These are phyloP conservation scores for Amphibolis antarctica DNA, from an alignment of 106 monocot genomes.

Conservation along the genomic window DNA sequence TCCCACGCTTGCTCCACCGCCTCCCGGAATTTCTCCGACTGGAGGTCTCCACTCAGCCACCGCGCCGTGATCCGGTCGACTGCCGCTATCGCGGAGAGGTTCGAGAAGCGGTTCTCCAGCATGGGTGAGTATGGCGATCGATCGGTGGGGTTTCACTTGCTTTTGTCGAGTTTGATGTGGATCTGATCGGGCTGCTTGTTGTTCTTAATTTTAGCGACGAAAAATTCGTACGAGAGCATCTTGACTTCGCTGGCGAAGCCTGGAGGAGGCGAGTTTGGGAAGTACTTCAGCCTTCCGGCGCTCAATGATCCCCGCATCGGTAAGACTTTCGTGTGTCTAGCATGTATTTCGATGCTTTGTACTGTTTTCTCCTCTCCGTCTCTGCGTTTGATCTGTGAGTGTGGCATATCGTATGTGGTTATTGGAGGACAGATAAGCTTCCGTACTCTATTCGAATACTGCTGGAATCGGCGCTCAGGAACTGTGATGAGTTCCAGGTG, in stretches of 20 bases:
- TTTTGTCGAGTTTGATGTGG: background rate
- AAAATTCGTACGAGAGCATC: conserved; percentile 42
- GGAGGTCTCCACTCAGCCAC: conserved; percentile 59
- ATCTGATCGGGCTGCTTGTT: conserved; percentile 4
- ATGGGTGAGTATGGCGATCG: conserved; percentile 21
- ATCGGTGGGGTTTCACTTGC: background rate
- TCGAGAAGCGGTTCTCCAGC: conserved; percentile 56
- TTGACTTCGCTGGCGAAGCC: conserved; percentile 58
- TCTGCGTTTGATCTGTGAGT: background rate
- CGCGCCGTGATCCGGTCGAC: conserved; percentile 52
- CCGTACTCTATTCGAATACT: conserved; percentile 91
- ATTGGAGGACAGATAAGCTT: conserved; percentile 56
- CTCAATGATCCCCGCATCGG: conserved; percentile 80
- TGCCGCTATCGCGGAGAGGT: conserved; percentile 36
- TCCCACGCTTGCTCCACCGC: background rate
- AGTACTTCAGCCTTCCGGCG: conserved; percentile 65
- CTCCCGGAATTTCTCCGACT: conserved; percentile 33
- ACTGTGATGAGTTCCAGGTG: conserved; percentile 97
- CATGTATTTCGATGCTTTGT: conserved; percentile 30
- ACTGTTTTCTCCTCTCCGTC: background rate
- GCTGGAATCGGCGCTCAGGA: conserved; percentile 88
- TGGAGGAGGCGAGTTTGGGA: conserved; percentile 64
- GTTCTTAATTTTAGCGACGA: conserved; percentile 30
- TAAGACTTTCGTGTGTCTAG: conserved; percentile 43
- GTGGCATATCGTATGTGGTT: background rate